A percentile compares a stretch with the other conserved stretches of the same genome.
Evolutionary conservation across 2,329 filamentous ascomycete species (phyloP).

Genomic region (Aspergillus alliaceus): DNA sequence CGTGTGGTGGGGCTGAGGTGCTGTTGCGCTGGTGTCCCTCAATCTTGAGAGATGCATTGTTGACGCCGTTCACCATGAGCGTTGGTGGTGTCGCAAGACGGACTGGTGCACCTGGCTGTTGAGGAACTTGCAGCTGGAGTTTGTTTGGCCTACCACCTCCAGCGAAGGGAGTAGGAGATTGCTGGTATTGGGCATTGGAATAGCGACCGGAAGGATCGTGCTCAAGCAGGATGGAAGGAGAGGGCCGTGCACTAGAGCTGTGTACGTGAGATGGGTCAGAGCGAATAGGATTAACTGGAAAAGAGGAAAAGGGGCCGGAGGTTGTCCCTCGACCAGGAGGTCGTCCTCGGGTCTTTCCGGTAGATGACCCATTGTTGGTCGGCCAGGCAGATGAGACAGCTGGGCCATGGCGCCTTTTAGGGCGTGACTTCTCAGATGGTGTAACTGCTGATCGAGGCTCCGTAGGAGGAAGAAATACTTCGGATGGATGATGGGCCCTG

Average conservation of each 20-base stretch:
- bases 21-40: slow-evolving; percentile 17
- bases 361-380: slow-evolving; percentile 60
- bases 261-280: slow-evolving; percentile 48
- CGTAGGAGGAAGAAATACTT: slow-evolving; percentile 44
- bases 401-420: slow-evolving; percentile 68
- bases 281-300: slow-evolving; percentile 61
- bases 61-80: slow-evolving; percentile 40
- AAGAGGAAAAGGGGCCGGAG: slow-evolving; percentile 67
- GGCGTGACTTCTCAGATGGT: slow-evolving; percentile 52
- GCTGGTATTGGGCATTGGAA: slow-evolving; percentile 22
- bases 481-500: slow-evolving; percentile 33
- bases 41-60: slow-evolving; percentile 20
- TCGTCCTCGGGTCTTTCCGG: slow-evolving; percentile 73
- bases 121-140: slow-evolving; percentile 46
- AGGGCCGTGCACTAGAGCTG: slow-evolving; percentile 35
- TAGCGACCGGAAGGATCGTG: slow-evolving; percentile 31
- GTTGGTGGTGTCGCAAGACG: slow-evolving; percentile 45
- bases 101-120: slow-evolving; percentile 40
- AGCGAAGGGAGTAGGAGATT: slow-evolving; percentile 26
- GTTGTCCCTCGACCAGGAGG: slow-evolving; percentile 72
- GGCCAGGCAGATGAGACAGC: slow-evolving; percentile 92
- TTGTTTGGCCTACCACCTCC: slow-evolving; percentile 33
- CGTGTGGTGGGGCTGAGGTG: slow-evolving; percentile 7
- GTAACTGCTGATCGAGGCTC: slow-evolving; percentile 72
- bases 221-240: slow-evolving; percentile 47